Evolutionary conservation across 164 flowering plant genomes (phyloP), one percentile per base, ranked within the genome.

Genomic region (Hamamelis virginiana): DNA sequence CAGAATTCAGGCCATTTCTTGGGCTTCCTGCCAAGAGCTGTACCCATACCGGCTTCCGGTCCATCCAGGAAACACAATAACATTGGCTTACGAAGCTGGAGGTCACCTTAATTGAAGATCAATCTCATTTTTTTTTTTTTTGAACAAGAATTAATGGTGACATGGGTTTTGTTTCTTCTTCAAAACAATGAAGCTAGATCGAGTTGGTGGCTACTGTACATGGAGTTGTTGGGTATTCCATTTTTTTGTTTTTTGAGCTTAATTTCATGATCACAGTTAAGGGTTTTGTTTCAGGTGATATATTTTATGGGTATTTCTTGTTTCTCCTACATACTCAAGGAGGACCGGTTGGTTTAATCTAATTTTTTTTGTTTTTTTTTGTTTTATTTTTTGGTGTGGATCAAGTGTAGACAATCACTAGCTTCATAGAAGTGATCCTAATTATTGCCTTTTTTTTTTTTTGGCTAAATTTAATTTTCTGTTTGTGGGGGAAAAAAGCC

Each of bases 21-120:
- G 60, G 85, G 84, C 26, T 91, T 77, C 81, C 73, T 91, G 81
- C 94, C 97, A 0, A 87, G 78, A 74, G 80, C 81, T 19, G 64
- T 74, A 15, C 87, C 88, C 3, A 75, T 84, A 28, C 92, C 91
- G 0, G 72, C 80, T 62, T 91, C 97, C 0, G 92, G 85, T 56
- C 97, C 97, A 44, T 91, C 97, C 13, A 86, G 86, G 70, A 84
- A 84, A 70, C 97, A 91, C 83, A 89, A 91, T 56, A 81, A 76
- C 59, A 74, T 91, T 58, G 96, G 93, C 45, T 70, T 87, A 53
- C 78, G 80, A 61, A 81, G 69, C 67, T 73, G 80, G 80, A 77
- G 73, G 64, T 74, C 80, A 16, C 84, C 89, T 43, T 83, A 80
- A 81, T n/a, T 65, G 23, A 55, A 22, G 27, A 58, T 46, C 53